Percentiles rank a stretch among this genome's conserved stretches.
Conservation (phyloP, 768 basidiomycete species). For the Boletus rufocinnamomeus region DNA sequence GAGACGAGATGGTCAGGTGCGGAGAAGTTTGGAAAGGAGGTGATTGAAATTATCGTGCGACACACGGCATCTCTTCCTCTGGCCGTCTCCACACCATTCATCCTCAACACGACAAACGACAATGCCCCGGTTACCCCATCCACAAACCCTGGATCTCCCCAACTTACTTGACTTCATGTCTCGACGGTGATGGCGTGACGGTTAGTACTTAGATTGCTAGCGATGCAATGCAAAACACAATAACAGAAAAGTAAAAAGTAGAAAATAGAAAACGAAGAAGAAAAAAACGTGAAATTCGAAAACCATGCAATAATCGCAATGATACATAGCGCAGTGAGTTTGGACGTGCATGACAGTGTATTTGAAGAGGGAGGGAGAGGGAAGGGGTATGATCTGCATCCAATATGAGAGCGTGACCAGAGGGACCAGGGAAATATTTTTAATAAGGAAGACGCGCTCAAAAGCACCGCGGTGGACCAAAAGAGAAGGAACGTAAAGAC, state of each 20-base stretch:
- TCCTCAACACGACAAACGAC: too few relatives aligned
- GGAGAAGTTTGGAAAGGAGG: too few relatives aligned
- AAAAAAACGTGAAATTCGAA: background rate
- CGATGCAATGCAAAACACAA: slow-evolving; percentile 8
- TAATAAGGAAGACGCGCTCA: background rate
- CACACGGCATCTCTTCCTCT: too few relatives aligned
- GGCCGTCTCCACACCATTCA: too few relatives aligned
- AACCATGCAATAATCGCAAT: slow-evolving; percentile 30
- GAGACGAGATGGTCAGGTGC: too few relatives aligned
- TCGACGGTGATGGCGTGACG: background rate
- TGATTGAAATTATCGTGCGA: too few relatives aligned
- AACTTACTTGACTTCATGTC: too few relatives aligned
- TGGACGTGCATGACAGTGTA: slow-evolving; percentile 14
- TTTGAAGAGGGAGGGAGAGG: background rate
- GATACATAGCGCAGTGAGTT: slow-evolving; percentile 35
- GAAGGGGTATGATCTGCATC: slow-evolving; percentile 24
- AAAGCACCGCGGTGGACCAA: slow-evolving; percentile 1
- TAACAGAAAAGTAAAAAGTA: background rate
- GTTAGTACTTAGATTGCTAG: slow-evolving; percentile 25
- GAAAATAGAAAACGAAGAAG: background rate
- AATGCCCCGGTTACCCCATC: too few relatives aligned
- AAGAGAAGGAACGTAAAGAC: background rate
- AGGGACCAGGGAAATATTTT: background rate
- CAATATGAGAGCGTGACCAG: slow-evolving; percentile 10
- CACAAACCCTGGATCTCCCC: too few relatives aligned